Evolutionary conservation across 371 early-diverging fungal species (phyloP), one percentile per base, ranked within the genome.

Genomic region (Mucor plumbeus): DNA sequence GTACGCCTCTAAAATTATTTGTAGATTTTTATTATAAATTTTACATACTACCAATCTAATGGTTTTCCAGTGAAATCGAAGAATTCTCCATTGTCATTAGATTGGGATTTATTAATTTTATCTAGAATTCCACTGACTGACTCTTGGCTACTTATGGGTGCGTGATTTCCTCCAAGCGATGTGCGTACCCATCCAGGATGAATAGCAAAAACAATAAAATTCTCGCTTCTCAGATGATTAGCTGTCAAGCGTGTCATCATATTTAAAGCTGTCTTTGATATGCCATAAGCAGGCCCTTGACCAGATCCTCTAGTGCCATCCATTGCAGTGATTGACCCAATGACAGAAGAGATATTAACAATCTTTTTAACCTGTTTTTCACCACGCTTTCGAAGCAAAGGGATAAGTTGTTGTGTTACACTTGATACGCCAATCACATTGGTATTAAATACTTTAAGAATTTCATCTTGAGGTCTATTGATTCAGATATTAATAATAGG

Each of bases 181-280:
- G 75, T 74, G 15, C 44, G 36, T 0, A 61, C 65, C 75, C 71
- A 74, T 4, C 75, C 75, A 33, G 75, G 72, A 44, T 69, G 69
- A 55, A 63, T 31, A n/a, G 69, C 41, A 44, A 65, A 68, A 11
- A 74, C 59, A 47, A 65, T 57, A 26, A 74, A 59, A 26, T 74
- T 68, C 19, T 74, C 75, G 5, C 61, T 39, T 7, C 19, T 54
- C 15, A 74, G 61, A 4, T 61, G 50, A 21, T 59, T 61, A 7
- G 75, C 53, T 3, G 47, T 47, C 43, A 61, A 17, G n/a, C 63
- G 62, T 19, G 72, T 69, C 13, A 60, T 38, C 75, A 75, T 72
- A 43, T 72, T 72, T 7, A 61, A 33, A 5, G 64, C 72, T 33
- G 66, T 43, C 35, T 75, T 75, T 21, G 72, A 68, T 11, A 71